Conservation (phyloP, 306 rosid species). For the Casuarina glauca region DNA sequence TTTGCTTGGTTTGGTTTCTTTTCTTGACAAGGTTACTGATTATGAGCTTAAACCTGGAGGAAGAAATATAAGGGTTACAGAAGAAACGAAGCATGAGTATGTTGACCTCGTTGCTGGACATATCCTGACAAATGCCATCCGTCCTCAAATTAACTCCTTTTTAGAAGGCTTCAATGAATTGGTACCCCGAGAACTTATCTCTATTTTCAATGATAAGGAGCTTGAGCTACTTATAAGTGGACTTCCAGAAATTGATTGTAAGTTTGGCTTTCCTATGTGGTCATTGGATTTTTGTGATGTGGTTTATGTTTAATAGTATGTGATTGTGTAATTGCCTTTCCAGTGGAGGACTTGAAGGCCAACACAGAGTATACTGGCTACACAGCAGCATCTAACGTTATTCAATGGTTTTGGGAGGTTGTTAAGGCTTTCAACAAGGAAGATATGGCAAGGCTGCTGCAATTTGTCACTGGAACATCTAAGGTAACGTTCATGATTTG, state of each 20-base stretch:
- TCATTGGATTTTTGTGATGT: constrained; percentile 6
- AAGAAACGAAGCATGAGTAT: constrained; percentile 97
- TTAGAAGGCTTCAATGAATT: constrained; percentile 81
- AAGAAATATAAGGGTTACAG: constrained; percentile 93
- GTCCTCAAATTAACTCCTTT: constrained; percentile 91
- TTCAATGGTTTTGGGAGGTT: constrained; percentile 99
- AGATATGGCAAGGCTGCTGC: constrained; percentile 98
- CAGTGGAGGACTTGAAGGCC: constrained; percentile 97
- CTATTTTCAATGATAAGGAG: constrained; percentile 93
- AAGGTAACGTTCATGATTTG: constrained; percentile 51
- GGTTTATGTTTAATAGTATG: constrained; percentile 18
- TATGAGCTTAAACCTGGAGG: constrained; percentile 99
- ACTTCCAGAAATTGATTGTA: constrained; percentile 98
- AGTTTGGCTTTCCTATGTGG: constrained; percentile 33
- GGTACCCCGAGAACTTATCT: constrained; percentile 81
- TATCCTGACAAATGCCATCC: constrained; percentile 88
- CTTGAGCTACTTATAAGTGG: constrained; percentile 99
- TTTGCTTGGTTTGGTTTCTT: not conserved
- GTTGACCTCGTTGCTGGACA: constrained; percentile 99
- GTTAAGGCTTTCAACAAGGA: constrained; percentile 87
- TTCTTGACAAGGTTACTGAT: constrained; percentile 77
- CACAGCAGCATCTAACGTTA: constrained; percentile 85
- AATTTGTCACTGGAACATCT: constrained; percentile 98
- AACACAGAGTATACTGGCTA: constrained; percentile 89
- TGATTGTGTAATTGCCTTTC: constrained; percentile 39